Base-by-base conservation (phyloP, 2,329 filamentous ascomycete genomes). In the Fusarium nodosum region DNA sequence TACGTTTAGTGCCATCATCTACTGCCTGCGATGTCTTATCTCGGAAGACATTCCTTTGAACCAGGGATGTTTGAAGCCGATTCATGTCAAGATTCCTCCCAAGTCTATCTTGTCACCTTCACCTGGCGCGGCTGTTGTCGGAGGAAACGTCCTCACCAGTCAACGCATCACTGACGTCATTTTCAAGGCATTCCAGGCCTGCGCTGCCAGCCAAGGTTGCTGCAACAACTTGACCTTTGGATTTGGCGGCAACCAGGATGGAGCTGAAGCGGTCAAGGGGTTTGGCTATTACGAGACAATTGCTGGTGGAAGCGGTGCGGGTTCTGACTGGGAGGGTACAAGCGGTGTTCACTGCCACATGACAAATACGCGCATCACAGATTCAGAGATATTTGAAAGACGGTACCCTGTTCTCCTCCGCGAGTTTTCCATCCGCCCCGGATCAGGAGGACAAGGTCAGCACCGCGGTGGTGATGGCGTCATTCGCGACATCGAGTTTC, bases 141-240 rank as follows among this genome's bases (percentile, higher is more conserved):
- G 92, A 33, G 93, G 93, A 41, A 96, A 95, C 72, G 93, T 95
- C 0, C 78, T 82, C 13, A 83, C 81, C 2, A 81, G 78, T 54
- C 81, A 83, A 62, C 78, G 81, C 18, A 81, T 83, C 54, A 82
- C 81, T 2, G 81, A 83, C 56, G 81, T 83, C 42, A 80, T 83
- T 34, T 79, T 83, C 72, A 93, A 91, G 75, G 92, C 92, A 2
- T 95, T 95, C 83, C 85, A 88, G 60, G 93, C 92, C 2, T 94
- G 91, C 67, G 92, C 92, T 5, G 93, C 93, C 15, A 90, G 86
- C 11, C 93, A 95, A 74, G 93, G 93, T 15, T 91, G 92, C 78
- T 93, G 90, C 76, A 95, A 95, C 78, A 96, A 95, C 75, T 84
- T 96, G 11, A 95, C 93, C 0, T 95, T 96, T 74, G 92, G 92